phyloP scores from a whole-genome alignment of 2,329 filamentous ascomycete species.

The Talaromyces sp. region DNA sequence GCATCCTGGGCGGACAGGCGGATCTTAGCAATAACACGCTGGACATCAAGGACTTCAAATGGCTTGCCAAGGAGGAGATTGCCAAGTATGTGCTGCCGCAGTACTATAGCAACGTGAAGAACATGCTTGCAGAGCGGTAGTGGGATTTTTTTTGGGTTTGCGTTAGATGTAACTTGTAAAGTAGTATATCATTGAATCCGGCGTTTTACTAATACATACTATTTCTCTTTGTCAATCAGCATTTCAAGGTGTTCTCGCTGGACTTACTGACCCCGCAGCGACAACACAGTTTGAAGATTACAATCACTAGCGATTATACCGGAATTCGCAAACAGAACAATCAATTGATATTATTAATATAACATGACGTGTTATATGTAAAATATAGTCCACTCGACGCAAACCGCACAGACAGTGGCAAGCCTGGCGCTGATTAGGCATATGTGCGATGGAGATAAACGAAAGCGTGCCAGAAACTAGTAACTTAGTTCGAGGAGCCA shows the following conservation, averaged over 20 bases:
- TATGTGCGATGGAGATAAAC: background rate
- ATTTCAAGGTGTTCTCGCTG: background rate
- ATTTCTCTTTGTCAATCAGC: background rate
- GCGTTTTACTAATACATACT: background rate
- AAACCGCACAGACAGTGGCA: background rate
- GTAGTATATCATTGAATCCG: conserved; percentile 4
- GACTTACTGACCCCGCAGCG: background rate
- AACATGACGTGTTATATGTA: background rate
- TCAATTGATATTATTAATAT: background rate
- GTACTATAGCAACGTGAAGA: conserved; percentile 71
- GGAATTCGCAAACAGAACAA: no score
- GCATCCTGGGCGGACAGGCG: conserved; percentile 96
- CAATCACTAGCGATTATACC: no score
- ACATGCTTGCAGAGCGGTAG: conserved; percentile 78
- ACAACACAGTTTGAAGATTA: background rate
- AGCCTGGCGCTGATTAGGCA: background rate
- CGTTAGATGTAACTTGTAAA: conserved; percentile 4
- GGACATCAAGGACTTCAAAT: conserved; percentile 78
- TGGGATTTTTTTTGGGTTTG: conserved; percentile 4
- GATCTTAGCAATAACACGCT: conserved; percentile 67
- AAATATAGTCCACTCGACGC: no score
- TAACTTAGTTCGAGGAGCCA: background rate
- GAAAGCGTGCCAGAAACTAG: background rate
- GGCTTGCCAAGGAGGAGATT: conserved; percentile 88
- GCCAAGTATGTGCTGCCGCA: conserved; percentile 56